These are phyloP conservation scores for Nematocida displodere DNA, from an alignment of 371 early-diverging fungal species.

Conservation along the genomic window DNA sequence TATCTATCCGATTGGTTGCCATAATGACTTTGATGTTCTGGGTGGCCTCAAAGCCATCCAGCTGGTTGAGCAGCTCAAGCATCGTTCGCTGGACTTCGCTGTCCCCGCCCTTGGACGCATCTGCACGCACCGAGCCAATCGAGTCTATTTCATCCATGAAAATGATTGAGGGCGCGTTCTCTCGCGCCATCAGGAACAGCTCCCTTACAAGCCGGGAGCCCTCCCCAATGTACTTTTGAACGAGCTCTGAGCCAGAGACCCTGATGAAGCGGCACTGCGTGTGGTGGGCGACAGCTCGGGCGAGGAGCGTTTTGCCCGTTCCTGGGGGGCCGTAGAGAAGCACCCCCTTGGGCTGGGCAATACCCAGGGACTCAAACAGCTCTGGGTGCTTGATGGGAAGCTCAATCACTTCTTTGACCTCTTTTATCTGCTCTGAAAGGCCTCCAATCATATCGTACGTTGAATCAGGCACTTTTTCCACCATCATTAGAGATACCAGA, in stretches of 20 bases:
- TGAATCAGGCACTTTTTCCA: conserved; percentile 97
- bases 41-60: conserved; percentile 95
- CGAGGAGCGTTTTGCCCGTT: conserved; percentile 79
- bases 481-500: conserved; percentile 93
- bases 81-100: conserved; percentile 98
- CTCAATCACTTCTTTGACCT: conserved; percentile 93
- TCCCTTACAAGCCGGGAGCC: conserved; percentile 96
- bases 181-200: conserved; percentile 92
- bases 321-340: conserved; percentile 98
- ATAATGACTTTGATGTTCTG: conserved; percentile 94
- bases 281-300: conserved; percentile 92
- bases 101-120: conserved; percentile 94
- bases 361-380: conserved; percentile 84
- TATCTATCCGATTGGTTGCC: conserved; percentile 99
- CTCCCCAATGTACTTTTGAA: conserved; percentile 99
- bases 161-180: conserved; percentile 96
- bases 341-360: conserved; percentile 94
- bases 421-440: conserved; percentile 95
- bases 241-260: conserved; percentile 91
- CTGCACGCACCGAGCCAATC: conserved; percentile 95
- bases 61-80: conserved; percentile 95
- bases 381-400: conserved; percentile 93
- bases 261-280: conserved; percentile 89
- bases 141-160: conserved; percentile 99
- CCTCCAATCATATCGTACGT: conserved; percentile 99